Evolutionary conservation across 495 filamentous ascomycete genomes (phyloP).

Genomic region (Penicillium paxilli): DNA sequence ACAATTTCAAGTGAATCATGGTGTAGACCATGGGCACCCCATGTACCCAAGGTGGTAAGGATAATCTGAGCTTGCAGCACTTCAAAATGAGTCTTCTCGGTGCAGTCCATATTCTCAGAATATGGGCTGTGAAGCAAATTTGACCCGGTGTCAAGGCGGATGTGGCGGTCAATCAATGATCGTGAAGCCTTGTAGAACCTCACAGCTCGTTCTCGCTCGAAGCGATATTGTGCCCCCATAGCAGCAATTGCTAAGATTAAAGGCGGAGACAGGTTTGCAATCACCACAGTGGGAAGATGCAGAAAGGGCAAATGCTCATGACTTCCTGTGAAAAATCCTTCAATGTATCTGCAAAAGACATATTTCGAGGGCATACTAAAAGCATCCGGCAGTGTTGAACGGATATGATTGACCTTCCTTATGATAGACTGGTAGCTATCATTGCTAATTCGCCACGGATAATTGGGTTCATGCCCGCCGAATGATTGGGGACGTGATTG

Average conservation of each 20-base stretch:
- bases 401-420: too few species aligned
- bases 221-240: slow-evolving; percentile 11
- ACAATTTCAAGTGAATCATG: neutral
- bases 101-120: too few species aligned
- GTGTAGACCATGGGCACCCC: neutral
- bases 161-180: too few species aligned
- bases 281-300: slow-evolving; percentile 1
- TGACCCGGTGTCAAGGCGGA: too few species aligned
- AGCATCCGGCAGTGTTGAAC: too few species aligned
- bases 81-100: too few species aligned
- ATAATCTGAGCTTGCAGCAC: slow-evolving; percentile 9
- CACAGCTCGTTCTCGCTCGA: neutral
- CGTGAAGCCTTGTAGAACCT: slow-evolving; percentile 1
- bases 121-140: too few species aligned
- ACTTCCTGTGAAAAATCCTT: slow-evolving; percentile 6
- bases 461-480: too few species aligned
- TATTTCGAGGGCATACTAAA: slow-evolving; percentile 6
- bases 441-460: too few species aligned
- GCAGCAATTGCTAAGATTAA: slow-evolving; percentile 6
- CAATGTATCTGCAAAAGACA: slow-evolving; percentile 5
- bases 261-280: neutral
- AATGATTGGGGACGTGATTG: too few species aligned
- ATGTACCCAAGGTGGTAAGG: slow-evolving; percentile 1
- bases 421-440: too few species aligned
- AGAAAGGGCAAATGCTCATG: slow-evolving; percentile 6